Base-by-base conservation (phyloP, 371 early-diverging fungal species). In the Mucor plumbeus region DNA sequence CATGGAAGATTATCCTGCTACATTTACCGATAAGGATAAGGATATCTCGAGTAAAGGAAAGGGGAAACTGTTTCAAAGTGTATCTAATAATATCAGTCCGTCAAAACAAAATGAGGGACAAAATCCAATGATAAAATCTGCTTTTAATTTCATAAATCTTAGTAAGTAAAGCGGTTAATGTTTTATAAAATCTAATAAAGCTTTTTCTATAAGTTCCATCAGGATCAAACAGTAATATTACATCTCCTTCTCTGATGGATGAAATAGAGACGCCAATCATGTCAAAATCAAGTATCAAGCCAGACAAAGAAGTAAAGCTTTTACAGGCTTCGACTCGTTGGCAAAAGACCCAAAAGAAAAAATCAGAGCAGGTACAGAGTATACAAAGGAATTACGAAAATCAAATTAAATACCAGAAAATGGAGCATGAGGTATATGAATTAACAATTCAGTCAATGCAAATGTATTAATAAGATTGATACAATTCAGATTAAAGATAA, bases 241-340 rank as follows among this genome's bases (percentile, higher is more conserved):
- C 50, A 10, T 50, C 50, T 19, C 13, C 50, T 21, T 50, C 50
- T 4, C 17, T 50, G 50, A 4, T 21, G 26, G 50, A 26, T 10
- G 50, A 50, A 21, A 11, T 11, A 21, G 26, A 50, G 4, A 11
- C 17, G 4, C 26, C 11, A 11, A 19, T 26, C 11, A 50, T 11
- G 50, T 50, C 59, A 14, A 59, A 39, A 40, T 59, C 59, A 38
- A 39, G 41, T 19, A 59, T 59, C 41, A 59, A 59, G 14, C 59
- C 59, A 13, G 59, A 59, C 10, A 59, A 59, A 26, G 59, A 59
- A 19, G 14, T 26, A 9, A 10, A 11, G 7, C 26, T 59, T 21
- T 40, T 59, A 5, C 19, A 59, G 10, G 59, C 59, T 5, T 40
- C 38, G 14, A 26, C 59, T 21, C 38, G 40, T 7, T 59, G 59